These are phyloP conservation scores for Suillus hirtellus DNA, from an alignment of 768 basidiomycete species.

Conservation along the genomic window DNA sequence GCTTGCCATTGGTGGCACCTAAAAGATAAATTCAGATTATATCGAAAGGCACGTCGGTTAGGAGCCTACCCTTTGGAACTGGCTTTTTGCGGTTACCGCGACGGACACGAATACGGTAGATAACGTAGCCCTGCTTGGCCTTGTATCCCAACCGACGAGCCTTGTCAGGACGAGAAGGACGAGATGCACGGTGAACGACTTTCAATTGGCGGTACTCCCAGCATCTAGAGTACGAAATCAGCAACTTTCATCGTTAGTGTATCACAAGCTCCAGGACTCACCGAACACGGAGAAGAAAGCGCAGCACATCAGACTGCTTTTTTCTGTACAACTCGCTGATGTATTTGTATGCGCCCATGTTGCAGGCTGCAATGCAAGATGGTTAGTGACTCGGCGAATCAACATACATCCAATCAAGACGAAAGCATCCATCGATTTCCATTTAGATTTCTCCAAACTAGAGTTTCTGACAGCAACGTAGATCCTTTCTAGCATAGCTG, in stretches of 20 bases:
- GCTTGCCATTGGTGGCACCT: slow-evolving; percentile 99
- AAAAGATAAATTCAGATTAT: slow-evolving; percentile 8
- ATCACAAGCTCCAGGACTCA: slow-evolving; percentile 37
- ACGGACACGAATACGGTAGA: slow-evolving; percentile 97
- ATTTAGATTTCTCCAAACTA: not conserved
- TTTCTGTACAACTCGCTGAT: slow-evolving; percentile 98
- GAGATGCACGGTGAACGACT: slow-evolving; percentile 96
- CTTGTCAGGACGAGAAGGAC: slow-evolving; percentile 98
- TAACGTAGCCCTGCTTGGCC: slow-evolving; percentile 98
- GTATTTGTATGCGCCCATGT: slow-evolving; percentile 95
- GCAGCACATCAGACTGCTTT: slow-evolving; percentile 96
- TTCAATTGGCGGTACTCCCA: slow-evolving; percentile 99
- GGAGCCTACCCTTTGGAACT: slow-evolving; percentile 83
- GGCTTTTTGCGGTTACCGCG: slow-evolving; percentile 99
- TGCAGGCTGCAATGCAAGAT: slow-evolving; percentile 40
- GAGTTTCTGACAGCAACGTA: not conserved
- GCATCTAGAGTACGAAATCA: slow-evolving; percentile 53
- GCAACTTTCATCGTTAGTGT: not conserved
- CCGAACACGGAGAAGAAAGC: slow-evolving; percentile 97
- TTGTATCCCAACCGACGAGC: slow-evolving; percentile 98
- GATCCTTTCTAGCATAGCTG: slow-evolving; percentile 3
- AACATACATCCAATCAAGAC: slow-evolving; percentile 17
- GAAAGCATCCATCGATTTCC: slow-evolving; percentile 13
- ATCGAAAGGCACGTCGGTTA: not conserved
- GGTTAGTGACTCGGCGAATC: slow-evolving; percentile 17